phyloP scores from a whole-genome alignment of 2,329 filamentous ascomycete genomes.

The Aspergillus quadrilineatus region DNA sequence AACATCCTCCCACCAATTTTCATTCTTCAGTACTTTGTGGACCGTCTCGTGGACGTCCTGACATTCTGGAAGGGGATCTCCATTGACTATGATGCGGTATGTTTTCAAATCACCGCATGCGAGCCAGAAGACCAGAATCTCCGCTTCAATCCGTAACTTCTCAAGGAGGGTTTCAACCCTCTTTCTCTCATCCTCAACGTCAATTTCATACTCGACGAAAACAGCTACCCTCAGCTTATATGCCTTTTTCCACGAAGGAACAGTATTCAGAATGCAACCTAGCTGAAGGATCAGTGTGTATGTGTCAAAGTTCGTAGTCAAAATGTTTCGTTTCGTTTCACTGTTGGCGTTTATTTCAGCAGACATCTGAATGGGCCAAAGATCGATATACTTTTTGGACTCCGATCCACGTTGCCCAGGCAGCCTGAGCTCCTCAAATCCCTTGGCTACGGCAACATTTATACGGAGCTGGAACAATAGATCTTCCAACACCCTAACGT shows the following conservation, averaged over 20 bases:
- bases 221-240: slow-evolving; percentile 76
- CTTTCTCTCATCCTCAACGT: slow-evolving; percentile 74
- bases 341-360: slow-evolving; percentile 71
- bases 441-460: slow-evolving; percentile 81
- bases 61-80: slow-evolving; percentile 51
- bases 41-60: slow-evolving; percentile 61
- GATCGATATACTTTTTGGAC: slow-evolving; percentile 75
- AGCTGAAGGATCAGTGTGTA: slow-evolving; percentile 85
- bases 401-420: slow-evolving; percentile 60
- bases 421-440: slow-evolving; percentile 73
- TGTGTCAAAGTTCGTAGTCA: slow-evolving; percentile 89
- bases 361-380: slow-evolving; percentile 94
- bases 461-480: slow-evolving; percentile 73
- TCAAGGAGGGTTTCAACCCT: slow-evolving; percentile 72
- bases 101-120: slow-evolving; percentile 69
- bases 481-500: slow-evolving; percentile 81
- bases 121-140: slow-evolving; percentile 78
- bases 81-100: slow-evolving; percentile 78
- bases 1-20: slow-evolving; percentile 82
- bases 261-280: slow-evolving; percentile 79
- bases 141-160: slow-evolving; percentile 77
- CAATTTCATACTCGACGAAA: slow-evolving; percentile 84
- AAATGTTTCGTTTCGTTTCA: slow-evolving; percentile 61
- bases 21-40: slow-evolving; percentile 64
- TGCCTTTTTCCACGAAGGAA: slow-evolving; percentile 73